Conservation (phyloP, 2,329 filamentous ascomycete genomes). For the Chrysoporthe puriensis region DNA sequence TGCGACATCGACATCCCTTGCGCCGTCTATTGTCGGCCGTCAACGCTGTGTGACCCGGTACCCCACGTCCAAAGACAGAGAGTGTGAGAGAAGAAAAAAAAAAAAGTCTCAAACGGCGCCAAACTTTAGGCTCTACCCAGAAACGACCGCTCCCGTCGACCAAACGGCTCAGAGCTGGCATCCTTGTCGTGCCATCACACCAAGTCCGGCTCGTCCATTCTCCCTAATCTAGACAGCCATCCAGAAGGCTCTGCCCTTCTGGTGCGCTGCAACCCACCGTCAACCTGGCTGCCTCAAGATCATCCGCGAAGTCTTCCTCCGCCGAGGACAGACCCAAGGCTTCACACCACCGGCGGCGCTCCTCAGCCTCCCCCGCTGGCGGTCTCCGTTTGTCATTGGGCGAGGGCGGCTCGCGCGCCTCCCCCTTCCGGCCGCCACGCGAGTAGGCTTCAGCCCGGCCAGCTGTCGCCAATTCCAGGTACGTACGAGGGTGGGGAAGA, state of each 20-base stretch:
- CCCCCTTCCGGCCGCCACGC: slow-evolving; percentile 43
- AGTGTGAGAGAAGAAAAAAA: neutral
- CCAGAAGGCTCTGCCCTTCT: slow-evolving; percentile 31
- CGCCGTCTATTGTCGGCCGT: neutral
- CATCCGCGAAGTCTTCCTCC: slow-evolving; percentile 56
- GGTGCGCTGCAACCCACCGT: slow-evolving; percentile 33
- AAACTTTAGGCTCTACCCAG: neutral
- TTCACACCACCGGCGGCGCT: slow-evolving; percentile 55
- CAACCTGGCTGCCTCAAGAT: slow-evolving; percentile 57
- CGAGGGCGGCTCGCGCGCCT: slow-evolving; percentile 37
- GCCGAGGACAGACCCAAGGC: slow-evolving; percentile 49
- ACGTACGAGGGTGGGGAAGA: slow-evolving; percentile 39
- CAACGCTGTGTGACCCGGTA: neutral
- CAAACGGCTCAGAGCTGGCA: neutral
- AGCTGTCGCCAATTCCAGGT: slow-evolving; percentile 61
- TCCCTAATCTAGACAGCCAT: slow-evolving; percentile 19
- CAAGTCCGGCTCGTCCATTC: slow-evolving; percentile 4
- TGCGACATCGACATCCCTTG: slow-evolving; percentile 9
- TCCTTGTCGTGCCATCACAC: slow-evolving; percentile 8
- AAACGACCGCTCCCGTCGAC: slow-evolving; percentile 2
- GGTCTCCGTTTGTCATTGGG: slow-evolving; percentile 40
- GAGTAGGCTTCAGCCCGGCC: slow-evolving; percentile 40
- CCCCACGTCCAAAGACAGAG: neutral
- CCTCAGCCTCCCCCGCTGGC: slow-evolving; percentile 43
- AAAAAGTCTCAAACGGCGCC: neutral